Evolutionary conservation across 345 rosid species (phyloP).

Genomic region (Moricandia moricandioides): DNA sequence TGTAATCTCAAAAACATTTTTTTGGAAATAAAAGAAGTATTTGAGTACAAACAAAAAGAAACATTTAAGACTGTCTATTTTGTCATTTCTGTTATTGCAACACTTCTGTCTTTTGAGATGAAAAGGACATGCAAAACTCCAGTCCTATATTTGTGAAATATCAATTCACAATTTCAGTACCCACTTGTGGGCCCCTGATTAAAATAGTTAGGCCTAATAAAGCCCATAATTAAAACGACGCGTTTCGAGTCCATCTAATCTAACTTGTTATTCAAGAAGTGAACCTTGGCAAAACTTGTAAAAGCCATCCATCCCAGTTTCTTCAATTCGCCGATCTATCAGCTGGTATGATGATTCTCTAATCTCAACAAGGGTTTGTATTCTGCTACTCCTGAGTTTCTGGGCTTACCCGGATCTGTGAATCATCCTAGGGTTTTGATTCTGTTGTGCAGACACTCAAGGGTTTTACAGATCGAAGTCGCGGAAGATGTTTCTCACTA

Average conservation of each 20-base stretch:
- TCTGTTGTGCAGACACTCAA: constrained; percentile 4
- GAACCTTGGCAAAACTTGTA: constrained; percentile 15
- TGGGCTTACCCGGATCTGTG: neutral
- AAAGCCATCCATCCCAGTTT: neutral
- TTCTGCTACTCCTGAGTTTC: neutral
- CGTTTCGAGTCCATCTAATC: constrained; percentile 34
- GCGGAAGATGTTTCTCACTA: constrained; percentile 60
- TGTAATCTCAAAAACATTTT: too few relatives aligned
- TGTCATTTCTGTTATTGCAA: constrained; percentile 23
- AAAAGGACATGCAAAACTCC: neutral
- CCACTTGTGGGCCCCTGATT: too few relatives aligned
- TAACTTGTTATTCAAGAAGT: constrained; percentile 37
- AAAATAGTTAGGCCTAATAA: constrained; percentile 1
- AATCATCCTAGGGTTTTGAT: constrained; percentile 20
- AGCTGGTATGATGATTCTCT: neutral
- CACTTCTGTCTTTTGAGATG: constrained; percentile 13
- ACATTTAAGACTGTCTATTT: constrained; percentile 10
- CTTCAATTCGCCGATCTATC: constrained; percentile 25
- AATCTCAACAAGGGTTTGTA: neutral
- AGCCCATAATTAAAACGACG: constrained; percentile 5
- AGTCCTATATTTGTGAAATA: neutral
- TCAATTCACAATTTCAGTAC: neutral
- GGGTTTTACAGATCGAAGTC: constrained; percentile 37
- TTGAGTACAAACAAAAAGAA: neutral
- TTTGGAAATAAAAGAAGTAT: neutral